Conservation (phyloP, 306 rosid genomes). For the Carpinus viminea region DNA sequence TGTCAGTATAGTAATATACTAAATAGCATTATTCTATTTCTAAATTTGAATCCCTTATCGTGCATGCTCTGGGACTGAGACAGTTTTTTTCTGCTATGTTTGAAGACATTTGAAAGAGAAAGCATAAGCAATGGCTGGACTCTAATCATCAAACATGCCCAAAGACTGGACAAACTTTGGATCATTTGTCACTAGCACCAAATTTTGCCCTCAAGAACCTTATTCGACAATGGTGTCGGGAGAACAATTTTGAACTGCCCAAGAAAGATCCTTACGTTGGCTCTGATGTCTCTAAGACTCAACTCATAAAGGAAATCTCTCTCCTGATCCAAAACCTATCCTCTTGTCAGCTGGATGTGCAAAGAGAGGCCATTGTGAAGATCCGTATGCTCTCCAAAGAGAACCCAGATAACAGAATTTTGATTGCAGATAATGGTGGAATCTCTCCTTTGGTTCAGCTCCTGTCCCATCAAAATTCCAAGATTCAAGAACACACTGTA, state of each 20-base stretch:
- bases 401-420: conserved; percentile 62
- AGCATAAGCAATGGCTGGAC: conserved; percentile 83
- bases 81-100: not conserved
- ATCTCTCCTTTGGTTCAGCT: conserved; percentile 69
- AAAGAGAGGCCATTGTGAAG: conserved; percentile 63
- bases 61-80: not conserved
- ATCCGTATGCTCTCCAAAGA: conserved; percentile 83
- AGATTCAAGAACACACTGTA: conserved; percentile 76
- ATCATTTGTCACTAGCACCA: conserved; percentile 51
- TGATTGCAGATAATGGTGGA: conserved; percentile 75
- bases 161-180: conserved; percentile 51
- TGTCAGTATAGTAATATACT: not conserved
- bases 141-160: conserved; percentile 63
- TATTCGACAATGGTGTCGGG: conserved; percentile 68
- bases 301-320: conserved; percentile 51
- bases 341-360: conserved; percentile 54
- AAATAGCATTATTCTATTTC: too few relatives aligned
- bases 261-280: conserved; percentile 31
- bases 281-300: conserved; percentile 37
- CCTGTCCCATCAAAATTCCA: conserved; percentile 62
- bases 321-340: conserved; percentile 51
- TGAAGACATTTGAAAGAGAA: conserved; percentile 79
- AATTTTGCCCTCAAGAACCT: conserved; percentile 61
- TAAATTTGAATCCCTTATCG: not conserved
- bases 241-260: conserved; percentile 57